These are phyloP conservation scores for Curvularia verruculosa DNA, from an alignment of 2,329 filamentous ascomycete genomes.

Conservation along the genomic window DNA sequence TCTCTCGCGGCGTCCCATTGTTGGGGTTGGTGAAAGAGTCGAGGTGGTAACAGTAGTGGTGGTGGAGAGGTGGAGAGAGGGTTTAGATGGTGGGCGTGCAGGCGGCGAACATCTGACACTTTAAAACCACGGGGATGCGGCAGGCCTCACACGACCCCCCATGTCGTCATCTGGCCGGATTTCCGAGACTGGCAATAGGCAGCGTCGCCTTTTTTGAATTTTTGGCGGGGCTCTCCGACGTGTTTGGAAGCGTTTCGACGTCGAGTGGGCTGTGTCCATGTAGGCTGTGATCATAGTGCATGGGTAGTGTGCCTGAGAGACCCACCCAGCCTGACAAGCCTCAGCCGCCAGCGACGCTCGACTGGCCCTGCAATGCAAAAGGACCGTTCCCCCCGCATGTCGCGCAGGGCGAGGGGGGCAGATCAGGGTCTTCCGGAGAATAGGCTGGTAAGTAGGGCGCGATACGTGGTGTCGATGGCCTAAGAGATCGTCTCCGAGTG, in stretches of 20 bases:
- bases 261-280: conserved; percentile 23
- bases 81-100: conserved; percentile 1
- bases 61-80: conserved; percentile 1
- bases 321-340: conserved; percentile 12
- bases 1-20: conserved; percentile 32
- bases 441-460: conserved; percentile 3
- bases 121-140: conserved; percentile 15
- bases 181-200: conserved; percentile 9
- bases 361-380: conserved; percentile 6
- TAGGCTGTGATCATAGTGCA: conserved; percentile 26
- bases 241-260: conserved; percentile 20
- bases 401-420: conserved; percentile 1
- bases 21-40: conserved; percentile 3
- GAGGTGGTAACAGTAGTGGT: not conserved
- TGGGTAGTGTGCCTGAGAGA: conserved; percentile 9
- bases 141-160: conserved; percentile 13
- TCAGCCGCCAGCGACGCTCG: conserved; percentile 3
- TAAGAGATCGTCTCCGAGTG: not conserved
- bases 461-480: conserved; percentile 12
- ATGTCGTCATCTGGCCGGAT: conserved; percentile 26
- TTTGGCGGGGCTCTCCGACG: conserved; percentile 17
- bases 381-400: conserved; percentile 11
- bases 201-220: conserved; percentile 11
- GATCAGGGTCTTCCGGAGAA: conserved; percentile 18
- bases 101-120: conserved; percentile 20